Percentiles rank a stretch among this genome's conserved stretches.
These are phyloP conservation scores for Saccharomycopsis sp. DNA, from an alignment of 805 yeast species.

Conservation along the genomic window DNA sequence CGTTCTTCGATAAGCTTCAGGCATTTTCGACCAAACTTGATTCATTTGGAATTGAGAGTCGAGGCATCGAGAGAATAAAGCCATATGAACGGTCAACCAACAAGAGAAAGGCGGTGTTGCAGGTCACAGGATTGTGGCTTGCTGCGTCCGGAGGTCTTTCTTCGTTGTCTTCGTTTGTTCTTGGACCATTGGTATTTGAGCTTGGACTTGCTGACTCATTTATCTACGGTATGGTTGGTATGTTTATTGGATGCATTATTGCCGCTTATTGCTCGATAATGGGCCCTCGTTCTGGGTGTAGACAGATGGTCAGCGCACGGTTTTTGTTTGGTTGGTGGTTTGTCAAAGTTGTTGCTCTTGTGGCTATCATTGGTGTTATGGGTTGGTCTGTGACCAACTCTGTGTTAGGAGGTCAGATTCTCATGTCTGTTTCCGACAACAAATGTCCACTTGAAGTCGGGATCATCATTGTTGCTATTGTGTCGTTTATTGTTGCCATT, in stretches of 20 bases:
- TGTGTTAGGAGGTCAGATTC: conserved; percentile 82
- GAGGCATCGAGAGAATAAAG: conserved; percentile 72
- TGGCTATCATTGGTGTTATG: conserved; percentile 66
- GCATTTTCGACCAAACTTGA: conserved; percentile 43
- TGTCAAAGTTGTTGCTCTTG: conserved; percentile 66
- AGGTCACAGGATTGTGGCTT: conserved; percentile 71
- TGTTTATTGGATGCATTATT: conserved; percentile 60
- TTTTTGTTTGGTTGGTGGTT: conserved; percentile 82
- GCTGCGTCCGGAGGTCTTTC: conserved; percentile 86
- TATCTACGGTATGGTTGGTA: conserved; percentile 56
- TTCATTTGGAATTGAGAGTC: conserved; percentile 57
- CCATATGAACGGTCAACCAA: conserved; percentile 57
- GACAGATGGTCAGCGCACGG: conserved; percentile 82
- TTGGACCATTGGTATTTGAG: conserved; percentile 68
- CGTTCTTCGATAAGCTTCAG: not conserved
- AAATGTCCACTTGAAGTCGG: conserved; percentile 68
- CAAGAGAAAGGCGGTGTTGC: conserved; percentile 30
- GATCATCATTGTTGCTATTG: conserved; percentile 58
- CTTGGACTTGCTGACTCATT: conserved; percentile 62
- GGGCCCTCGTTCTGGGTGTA: conserved; percentile 88
- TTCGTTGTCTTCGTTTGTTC: conserved; percentile 76
- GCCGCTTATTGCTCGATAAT: conserved; percentile 80
- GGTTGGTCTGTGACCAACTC: conserved; percentile 96
- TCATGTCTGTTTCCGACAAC: conserved; percentile 58
- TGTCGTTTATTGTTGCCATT: conserved; percentile 61